Evolutionary conservation across 1,139 yeast species (phyloP).

Genomic region (Meyerozyma athensensis): DNA sequence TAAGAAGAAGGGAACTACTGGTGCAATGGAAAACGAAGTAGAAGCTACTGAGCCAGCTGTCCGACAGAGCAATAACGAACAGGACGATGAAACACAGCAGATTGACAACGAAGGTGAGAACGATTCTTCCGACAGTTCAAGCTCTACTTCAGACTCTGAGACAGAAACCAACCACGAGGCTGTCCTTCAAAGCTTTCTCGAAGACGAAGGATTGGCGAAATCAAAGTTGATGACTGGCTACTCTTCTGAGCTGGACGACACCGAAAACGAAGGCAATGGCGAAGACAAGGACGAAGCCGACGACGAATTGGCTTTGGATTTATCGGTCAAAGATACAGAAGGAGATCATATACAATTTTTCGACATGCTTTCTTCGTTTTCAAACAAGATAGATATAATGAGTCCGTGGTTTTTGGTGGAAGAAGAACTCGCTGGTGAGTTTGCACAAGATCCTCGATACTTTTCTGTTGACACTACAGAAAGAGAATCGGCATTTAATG

Average conservation of each 20-base stretch:
- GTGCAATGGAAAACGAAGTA: conserved; percentile 3
- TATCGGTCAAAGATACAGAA: too few species aligned
- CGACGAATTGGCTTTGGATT: conserved; percentile 4
- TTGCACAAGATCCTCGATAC: conserved; percentile 28
- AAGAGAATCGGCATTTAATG: conserved; percentile 24
- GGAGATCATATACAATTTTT: conserved; percentile 16
- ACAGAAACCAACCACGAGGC: too few species aligned
- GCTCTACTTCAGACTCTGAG: too few species aligned
- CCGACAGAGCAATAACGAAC: conserved; percentile 10
- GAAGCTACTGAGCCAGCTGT: conserved; percentile 3
- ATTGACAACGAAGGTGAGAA: conserved; percentile 3
- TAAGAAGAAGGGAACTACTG: conserved; percentile 6
- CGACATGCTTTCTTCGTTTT: conserved; percentile 20
- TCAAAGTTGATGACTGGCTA: conserved; percentile 6
- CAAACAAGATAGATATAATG: conserved; percentile 24
- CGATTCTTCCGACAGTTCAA: too few species aligned
- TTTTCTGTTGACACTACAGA: conserved; percentile 20
- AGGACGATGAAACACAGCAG: conserved; percentile 5
- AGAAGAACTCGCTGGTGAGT: conserved; percentile 29
- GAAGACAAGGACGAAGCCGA: conserved; percentile 7
- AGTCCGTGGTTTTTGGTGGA: conserved; percentile 40
- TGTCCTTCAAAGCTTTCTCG: conserved; percentile 1
- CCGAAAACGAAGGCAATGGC: too few species aligned
- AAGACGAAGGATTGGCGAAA: conserved; percentile 6
- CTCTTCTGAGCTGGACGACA: not conserved